Evolutionary conservation across 176 grass and related monocot genomes (phyloP).

Genomic region (Rhynchospora tenuis): DNA sequence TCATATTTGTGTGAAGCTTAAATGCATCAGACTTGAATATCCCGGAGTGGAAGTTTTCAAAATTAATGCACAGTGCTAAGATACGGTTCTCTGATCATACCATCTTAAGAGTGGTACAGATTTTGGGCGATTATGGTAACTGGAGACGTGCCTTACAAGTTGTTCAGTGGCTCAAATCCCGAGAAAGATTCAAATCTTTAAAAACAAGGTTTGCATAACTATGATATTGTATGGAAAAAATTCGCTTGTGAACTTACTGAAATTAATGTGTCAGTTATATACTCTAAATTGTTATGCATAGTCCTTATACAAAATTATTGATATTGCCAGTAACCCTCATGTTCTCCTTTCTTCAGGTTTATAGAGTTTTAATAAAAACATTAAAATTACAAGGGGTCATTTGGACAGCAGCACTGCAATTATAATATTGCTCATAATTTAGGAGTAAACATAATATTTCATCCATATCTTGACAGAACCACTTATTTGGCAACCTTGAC

Average conservation of each 20-base stretch:
- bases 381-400: not conserved
- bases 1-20: slow-evolving; percentile 60
- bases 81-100: slow-evolving; percentile 93
- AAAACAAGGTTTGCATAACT: slow-evolving; percentile 55
- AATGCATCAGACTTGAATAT: slow-evolving; percentile 90
- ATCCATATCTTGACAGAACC: not conserved
- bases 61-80: slow-evolving; percentile 74
- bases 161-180: slow-evolving; percentile 92
- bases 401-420: not conserved
- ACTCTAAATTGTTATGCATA: not conserved
- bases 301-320: not conserved
- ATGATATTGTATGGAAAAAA: not conserved
- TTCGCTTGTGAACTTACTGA: not conserved
- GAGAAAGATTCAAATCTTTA: slow-evolving; percentile 84
- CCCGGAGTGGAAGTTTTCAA: slow-evolving; percentile 89
- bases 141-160: slow-evolving; percentile 88
- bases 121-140: slow-evolving; percentile 76
- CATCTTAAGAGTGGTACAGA: slow-evolving; percentile 72
- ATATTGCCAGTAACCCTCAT: not conserved
- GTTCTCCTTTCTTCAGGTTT: not conserved
- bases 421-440: not conserved
- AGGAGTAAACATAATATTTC: not conserved
- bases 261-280: not conserved
- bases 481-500: not conserved
- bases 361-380: not conserved